These are phyloP conservation scores for Cladochytrium replicatum DNA, from an alignment of 192 early-diverging fungal species.

Conservation along the genomic window DNA sequence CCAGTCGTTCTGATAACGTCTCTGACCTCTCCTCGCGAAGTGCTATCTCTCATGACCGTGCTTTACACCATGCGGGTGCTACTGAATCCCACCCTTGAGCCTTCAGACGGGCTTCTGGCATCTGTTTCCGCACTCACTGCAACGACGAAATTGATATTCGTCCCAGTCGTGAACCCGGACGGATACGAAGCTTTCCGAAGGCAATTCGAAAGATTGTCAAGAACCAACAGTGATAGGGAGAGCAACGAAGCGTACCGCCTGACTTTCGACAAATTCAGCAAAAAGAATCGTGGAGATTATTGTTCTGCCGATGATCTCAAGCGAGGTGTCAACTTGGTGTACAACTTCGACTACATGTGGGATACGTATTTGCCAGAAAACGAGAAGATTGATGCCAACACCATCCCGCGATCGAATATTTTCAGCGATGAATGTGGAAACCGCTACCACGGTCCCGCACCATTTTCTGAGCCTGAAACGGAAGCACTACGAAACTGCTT, in stretches of 20 bases:
- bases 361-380: conserved; percentile 10
- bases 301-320: too few species aligned
- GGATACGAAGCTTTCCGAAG: too few species aligned
- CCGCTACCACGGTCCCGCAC: conserved; percentile 8
- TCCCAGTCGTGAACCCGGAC: conserved; percentile 19
- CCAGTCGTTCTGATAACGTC: conserved; percentile 5
- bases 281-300: too few species aligned
- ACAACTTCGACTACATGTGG: conserved; percentile 10
- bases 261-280: too few species aligned
- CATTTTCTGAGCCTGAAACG: conserved; percentile 17
- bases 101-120: not conserved
- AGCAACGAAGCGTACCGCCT: too few species aligned
- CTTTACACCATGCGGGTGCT: not conserved
- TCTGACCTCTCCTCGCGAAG: conserved; percentile 8
- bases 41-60: not conserved
- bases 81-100: not conserved
- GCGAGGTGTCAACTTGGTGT: conserved; percentile 12
- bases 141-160: conserved; percentile 4
- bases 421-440: conserved; percentile 8
- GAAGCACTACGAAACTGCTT: conserved; percentile 4
- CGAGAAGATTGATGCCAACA: conserved; percentile 2
- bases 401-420: too few species aligned
- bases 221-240: too few species aligned
- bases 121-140: too few species aligned
- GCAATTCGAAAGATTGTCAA: too few species aligned